A percentile compares a stretch with the other conserved stretches of the same genome.
phyloP scores from a whole-genome alignment of 129 eudicot genomes.

The Artemisia tridentata region DNA sequence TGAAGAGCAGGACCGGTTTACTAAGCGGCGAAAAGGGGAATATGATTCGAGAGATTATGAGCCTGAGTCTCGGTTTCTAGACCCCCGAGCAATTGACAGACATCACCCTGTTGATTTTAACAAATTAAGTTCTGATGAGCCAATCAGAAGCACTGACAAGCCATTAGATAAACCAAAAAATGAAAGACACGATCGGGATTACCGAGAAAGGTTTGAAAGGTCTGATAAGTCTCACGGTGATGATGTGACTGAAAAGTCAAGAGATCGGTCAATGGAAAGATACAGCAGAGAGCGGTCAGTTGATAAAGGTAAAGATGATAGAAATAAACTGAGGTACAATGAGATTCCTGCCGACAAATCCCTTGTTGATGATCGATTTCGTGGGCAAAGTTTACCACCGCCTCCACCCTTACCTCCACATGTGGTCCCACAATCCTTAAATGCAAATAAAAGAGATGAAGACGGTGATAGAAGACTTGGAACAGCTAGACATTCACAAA shows the following conservation, averaged over 20 bases:
- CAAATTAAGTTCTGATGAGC: slow-evolving; percentile 4
- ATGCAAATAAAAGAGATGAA: slow-evolving; percentile 72
- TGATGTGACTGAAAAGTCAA: slow-evolving; percentile 57
- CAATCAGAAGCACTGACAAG: slow-evolving; percentile 38
- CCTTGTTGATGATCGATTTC: slow-evolving; percentile 68
- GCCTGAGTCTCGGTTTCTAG: slow-evolving; percentile 53
- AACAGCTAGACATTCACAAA: slow-evolving; percentile 66
- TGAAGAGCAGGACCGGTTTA: slow-evolving; percentile 70
- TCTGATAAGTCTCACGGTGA: slow-evolving; percentile 41
- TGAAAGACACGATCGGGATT: slow-evolving; percentile 77
- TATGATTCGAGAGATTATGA: slow-evolving; percentile 63
- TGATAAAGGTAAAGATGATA: slow-evolving; percentile 84
- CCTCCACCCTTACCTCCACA: slow-evolving; percentile 96
- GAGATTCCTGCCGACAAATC: slow-evolving; percentile 58
- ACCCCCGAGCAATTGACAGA: slow-evolving; percentile 48
- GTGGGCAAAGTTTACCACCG: slow-evolving; percentile 84
- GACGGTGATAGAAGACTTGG: slow-evolving; percentile 82
- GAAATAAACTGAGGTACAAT: slow-evolving; percentile 57
- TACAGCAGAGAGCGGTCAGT: slow-evolving; percentile 89
- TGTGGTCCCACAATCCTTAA: slow-evolving; percentile 79
- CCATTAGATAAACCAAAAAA: slow-evolving; percentile 52
- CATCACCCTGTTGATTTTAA: slow-evolving; percentile 33
- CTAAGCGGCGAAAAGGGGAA: slow-evolving; percentile 82
- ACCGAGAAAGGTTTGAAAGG: slow-evolving; percentile 47
- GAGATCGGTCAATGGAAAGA: slow-evolving; percentile 90